Evolutionary conservation across 1,284 basidiomycete species (phyloP).

Genomic region (Apiotrichum montevideense): DNA sequence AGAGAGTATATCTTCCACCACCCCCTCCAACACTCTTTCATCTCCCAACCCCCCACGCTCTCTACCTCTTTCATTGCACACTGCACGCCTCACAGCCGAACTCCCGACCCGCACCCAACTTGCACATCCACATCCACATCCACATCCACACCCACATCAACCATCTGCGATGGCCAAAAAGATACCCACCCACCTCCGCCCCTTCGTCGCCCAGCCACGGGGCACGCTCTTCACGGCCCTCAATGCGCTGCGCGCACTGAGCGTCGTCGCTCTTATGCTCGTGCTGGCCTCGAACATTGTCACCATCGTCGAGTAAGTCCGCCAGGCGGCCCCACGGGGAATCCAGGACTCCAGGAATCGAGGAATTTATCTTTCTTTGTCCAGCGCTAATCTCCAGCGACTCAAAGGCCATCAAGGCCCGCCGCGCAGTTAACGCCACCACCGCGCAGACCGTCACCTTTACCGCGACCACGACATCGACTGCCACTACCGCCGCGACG

Average conservation of each 20-base stretch:
- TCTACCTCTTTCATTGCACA: too few relatives aligned
- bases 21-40: too few relatives aligned
- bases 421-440: background rate
- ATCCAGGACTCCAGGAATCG: too few relatives aligned
- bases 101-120: too few relatives aligned
- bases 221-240: slow-evolving; percentile 62
- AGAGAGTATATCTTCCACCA: too few relatives aligned
- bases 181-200: slow-evolving; percentile 19
- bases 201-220: slow-evolving; percentile 30
- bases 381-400: slow-evolving; percentile 48
- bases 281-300: slow-evolving; percentile 70
- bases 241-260: slow-evolving; percentile 67
- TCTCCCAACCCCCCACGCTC: too few relatives aligned
- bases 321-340: too few relatives aligned
- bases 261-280: slow-evolving; percentile 64
- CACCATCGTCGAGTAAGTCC: slow-evolving; percentile 60
- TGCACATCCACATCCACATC: too few relatives aligned
- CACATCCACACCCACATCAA: background rate
- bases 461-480: too few relatives aligned
- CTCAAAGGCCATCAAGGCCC: slow-evolving; percentile 55
- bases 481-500: too few relatives aligned
- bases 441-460: background rate
- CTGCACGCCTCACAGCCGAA: too few relatives aligned
- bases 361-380: too few relatives aligned
- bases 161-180: slow-evolving; percentile 9